Base-by-base conservation (phyloP, 2,329 filamentous ascomycete genomes). In the Ceratocystis ficicola region DNA sequence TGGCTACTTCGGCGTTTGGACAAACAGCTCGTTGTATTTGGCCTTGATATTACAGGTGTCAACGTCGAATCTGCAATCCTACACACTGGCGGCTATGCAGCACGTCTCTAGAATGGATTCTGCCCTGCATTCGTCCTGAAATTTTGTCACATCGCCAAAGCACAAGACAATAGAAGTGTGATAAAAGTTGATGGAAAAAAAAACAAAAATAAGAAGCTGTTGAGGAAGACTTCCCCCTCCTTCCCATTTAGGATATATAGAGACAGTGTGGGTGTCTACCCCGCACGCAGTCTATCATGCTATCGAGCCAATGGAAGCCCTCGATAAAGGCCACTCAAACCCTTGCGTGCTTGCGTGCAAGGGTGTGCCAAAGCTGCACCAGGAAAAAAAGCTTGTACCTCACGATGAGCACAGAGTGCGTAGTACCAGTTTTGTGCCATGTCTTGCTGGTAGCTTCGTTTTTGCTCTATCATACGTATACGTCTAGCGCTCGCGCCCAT, bases 301-400 rank as follows among this genome's bases (percentile, higher is more conserved):
- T 66, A 66, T 66, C 64, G n/a, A 17, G 41, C 64, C 57, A 62
- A 62, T 65, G 17, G n/a, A n/a, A 20, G 36, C 5, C 17, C n/a
- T 52, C 48, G 20, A n/a, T 60, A 62, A 25, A 25, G 5, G 44
- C 17, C 41, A 44, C 44, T 66, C 62, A 63, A 66, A 57, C 64
- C 64, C 59, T 57, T 20, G 64, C 10, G 12, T 36, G 20, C 59
- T 57, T 20, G 64, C 10, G 12, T 36, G 20, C 28, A 52, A 52
- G 48, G 25, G 52, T 32, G 32, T 17, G 17, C 52, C 15, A 32
- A 30, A 30, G 52, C 17, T 17, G 28, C 20, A 52, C 20, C 20
- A 59, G 25, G 28, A 59, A 36, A 61, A 61, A 62, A 62, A 44
- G 36, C 46, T 62, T 62, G 36, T 44, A 25, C 60, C 20, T 22